These are phyloP conservation scores for Chaetomium fimeti DNA, from an alignment of 495 filamentous ascomycete species.

Conservation along the genomic window DNA sequence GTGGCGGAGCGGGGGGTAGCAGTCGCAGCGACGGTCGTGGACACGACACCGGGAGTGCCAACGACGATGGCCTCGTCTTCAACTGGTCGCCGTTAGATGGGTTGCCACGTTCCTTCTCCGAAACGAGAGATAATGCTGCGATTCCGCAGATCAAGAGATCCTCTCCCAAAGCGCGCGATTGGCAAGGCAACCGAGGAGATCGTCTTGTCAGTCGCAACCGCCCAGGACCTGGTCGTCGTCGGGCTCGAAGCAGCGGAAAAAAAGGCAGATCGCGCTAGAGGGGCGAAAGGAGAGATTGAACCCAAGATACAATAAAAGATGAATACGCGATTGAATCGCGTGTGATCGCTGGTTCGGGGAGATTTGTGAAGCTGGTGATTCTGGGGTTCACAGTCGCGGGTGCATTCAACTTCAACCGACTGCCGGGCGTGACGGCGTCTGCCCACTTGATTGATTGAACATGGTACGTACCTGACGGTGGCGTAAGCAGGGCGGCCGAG, in stretches of 20 bases:
- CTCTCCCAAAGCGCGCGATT: constrained; percentile 6
- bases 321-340: neutral
- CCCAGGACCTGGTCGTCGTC: neutral
- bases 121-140: neutral
- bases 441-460: neutral
- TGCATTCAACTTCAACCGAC: neutral
- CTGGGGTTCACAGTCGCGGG: constrained; percentile 10
- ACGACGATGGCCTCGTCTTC: neutral
- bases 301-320: neutral
- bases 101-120: neutral
- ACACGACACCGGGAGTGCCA: neutral
- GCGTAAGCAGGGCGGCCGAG: neutral
- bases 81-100: neutral
- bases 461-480: constrained; percentile 18
- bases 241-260: neutral
- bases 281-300: neutral
- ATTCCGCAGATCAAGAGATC: neutral
- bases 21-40: neutral
- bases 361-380: neutral
- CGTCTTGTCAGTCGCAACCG: neutral
- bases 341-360: neutral
- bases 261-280: neutral
- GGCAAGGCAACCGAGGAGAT: neutral
- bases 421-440: neutral
- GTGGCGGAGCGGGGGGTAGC: neutral